Evolutionary conservation across 1,139 yeast species (phyloP), one percentile per base, ranked within the genome.

Genomic region (Zygosaccharomyces sapae): DNA sequence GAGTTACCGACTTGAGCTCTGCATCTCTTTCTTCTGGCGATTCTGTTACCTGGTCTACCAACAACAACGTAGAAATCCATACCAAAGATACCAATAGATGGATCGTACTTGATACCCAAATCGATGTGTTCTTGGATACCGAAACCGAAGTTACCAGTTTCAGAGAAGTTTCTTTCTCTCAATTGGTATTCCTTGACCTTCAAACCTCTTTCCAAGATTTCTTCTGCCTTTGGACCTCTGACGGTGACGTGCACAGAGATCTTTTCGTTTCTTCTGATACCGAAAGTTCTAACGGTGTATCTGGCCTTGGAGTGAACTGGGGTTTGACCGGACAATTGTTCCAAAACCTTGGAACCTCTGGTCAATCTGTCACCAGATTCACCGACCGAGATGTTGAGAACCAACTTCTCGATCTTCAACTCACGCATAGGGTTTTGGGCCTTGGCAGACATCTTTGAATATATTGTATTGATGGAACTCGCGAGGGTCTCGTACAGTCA

Each of bases 291-390:
- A 72, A 92, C 97, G 65, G 98, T 92, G 89, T 92, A 92, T 82
- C 98, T 87, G 70, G 98, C 98, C 86, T 94, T 92, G 70, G 98
- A 90, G 79, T 88, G 96, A 69, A 92, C 99, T 75, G 98, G 98
- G 70, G 98, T 92, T 81, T 92, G 99, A 89, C 98, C 98, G 67
- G 97, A 90, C 71, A 92, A 86, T 82, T 94, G 98, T 81, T 92
- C 99, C 74, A 92, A 84, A 70, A 92, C 98, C 85, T 92, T 92
- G 73, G 98, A 94, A 70, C 98, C 99, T 87, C 99, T 92, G 82
- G 99, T 92, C 77, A 92, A 87, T 84, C 97, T 86, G 79, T 92
- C 99, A 83, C 99, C 99, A 77, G 97, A 90, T 80, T 92, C 98
- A 82, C 99, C 99, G 76, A 92, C 98, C 77, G 96, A 90, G 79